Conservation (phyloP, 257 asterid species). For the Fraxinus quadrangulata region DNA sequence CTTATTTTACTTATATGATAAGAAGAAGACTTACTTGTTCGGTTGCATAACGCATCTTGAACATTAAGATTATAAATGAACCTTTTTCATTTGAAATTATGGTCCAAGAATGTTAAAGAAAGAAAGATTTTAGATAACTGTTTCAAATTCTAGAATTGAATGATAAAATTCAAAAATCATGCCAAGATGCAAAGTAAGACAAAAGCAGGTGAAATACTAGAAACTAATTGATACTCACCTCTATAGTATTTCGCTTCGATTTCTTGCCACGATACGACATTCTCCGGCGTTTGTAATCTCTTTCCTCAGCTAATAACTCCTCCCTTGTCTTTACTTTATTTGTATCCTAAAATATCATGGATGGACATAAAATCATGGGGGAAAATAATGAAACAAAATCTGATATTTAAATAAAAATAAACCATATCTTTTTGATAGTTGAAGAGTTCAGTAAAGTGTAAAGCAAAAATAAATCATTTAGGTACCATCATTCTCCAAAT, state of each 20-base stretch:
- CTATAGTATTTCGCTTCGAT: constrained; percentile 63
- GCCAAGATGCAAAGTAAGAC: neutral
- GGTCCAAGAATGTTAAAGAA: neutral
- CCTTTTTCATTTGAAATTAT: neutral
- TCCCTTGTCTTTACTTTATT: constrained; percentile 72
- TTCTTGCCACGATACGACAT: constrained; percentile 95
- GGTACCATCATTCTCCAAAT: neutral
- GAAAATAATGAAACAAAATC: neutral
- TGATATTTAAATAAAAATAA: neutral
- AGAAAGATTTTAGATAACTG: neutral
- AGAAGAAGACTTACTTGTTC: neutral
- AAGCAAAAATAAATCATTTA: neutral
- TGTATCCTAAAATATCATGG: constrained; percentile 43
- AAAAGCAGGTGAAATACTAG: neutral
- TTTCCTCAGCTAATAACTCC: constrained; percentile 95
- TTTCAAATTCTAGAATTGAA: neutral
- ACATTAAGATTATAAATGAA: neutral
- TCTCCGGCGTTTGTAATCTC: constrained; percentile 96
- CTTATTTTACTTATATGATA: neutral
- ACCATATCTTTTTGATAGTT: neutral
- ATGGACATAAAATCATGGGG: constrained; percentile 5
- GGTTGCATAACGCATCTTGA: neutral
- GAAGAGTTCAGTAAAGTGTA: neutral
- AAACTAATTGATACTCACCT: constrained; percentile 39
- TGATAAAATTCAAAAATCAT: neutral